A percentile compares a stretch with the other conserved stretches of the same genome.
phyloP scores from a whole-genome alignment of 257 asterid genomes.

The Haberlea rhodopensis region DNA sequence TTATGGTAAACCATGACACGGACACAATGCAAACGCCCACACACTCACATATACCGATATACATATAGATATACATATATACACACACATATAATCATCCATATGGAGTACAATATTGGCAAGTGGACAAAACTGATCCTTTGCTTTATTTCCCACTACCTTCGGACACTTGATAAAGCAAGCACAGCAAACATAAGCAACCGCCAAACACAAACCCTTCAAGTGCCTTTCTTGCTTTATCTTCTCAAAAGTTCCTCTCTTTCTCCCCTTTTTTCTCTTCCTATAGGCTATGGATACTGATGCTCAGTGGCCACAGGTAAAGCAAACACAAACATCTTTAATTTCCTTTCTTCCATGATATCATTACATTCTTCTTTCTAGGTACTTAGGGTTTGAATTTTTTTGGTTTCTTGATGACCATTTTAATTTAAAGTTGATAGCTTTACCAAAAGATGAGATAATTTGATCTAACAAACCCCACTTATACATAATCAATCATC shows the following conservation, averaged over 20 bases:
- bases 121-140: slow-evolving; percentile 25
- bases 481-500: slow-evolving; percentile 23
- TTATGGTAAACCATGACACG: too few relatives aligned
- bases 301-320: slow-evolving; percentile 99
- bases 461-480: slow-evolving; percentile 37
- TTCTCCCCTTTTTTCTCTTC: slow-evolving; percentile 22
- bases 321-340: slow-evolving; percentile 30
- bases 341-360: slow-evolving; percentile 35
- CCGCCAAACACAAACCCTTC: slow-evolving; percentile 55
- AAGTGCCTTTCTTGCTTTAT: slow-evolving; percentile 71
- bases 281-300: slow-evolving; percentile 67
- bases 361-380: slow-evolving; percentile 37
- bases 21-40: too few relatives aligned
- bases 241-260: slow-evolving; percentile 45
- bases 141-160: slow-evolving; percentile 29
- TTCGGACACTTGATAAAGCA: slow-evolving; percentile 26
- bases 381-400: slow-evolving; percentile 22
- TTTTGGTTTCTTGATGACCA: slow-evolving; percentile 21
- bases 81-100: background rate
- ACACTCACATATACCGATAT: too few relatives aligned
- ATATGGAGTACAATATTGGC: background rate
- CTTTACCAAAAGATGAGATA: slow-evolving; percentile 32
- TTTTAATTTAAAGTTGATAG: slow-evolving; percentile 15
- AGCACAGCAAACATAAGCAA: slow-evolving; percentile 45
- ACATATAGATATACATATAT: too few relatives aligned